These are phyloP conservation scores for Colletotrichum eremochloae DNA, from an alignment of 2,329 filamentous ascomycete species.

Conservation along the genomic window DNA sequence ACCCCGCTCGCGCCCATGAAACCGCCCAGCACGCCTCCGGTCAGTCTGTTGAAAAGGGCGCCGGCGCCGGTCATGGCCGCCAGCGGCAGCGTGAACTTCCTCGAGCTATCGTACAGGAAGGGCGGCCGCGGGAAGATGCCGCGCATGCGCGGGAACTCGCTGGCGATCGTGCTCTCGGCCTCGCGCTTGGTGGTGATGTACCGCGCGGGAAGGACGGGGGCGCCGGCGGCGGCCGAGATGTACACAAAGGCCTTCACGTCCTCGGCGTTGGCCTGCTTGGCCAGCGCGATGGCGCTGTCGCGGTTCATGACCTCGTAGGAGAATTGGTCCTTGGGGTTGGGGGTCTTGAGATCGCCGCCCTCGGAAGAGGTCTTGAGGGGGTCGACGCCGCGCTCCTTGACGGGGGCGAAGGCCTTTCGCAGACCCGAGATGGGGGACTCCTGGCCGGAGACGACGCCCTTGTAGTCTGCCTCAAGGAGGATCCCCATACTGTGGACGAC, in stretches of 20 bases:
- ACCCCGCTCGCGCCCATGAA: slow-evolving; percentile 86
- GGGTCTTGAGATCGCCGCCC: slow-evolving; percentile 72
- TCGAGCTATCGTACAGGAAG: slow-evolving; percentile 89
- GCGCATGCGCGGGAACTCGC: slow-evolving; percentile 80
- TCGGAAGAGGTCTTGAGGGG: slow-evolving; percentile 72
- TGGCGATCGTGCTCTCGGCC: slow-evolving; percentile 82
- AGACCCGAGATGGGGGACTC: slow-evolving; percentile 87
- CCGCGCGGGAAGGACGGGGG: slow-evolving; percentile 84
- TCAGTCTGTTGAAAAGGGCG: slow-evolving; percentile 80
- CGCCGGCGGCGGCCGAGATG: slow-evolving; percentile 89
- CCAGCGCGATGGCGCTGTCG: slow-evolving; percentile 86
- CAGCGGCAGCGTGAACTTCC: slow-evolving; percentile 86
- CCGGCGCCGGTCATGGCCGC: slow-evolving; percentile 83
- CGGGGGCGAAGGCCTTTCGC: slow-evolving; percentile 79
- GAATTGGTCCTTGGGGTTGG: slow-evolving; percentile 79
- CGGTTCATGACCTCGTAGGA: slow-evolving; percentile 99
- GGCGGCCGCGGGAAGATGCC: slow-evolving; percentile 86
- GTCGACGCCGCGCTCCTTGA: slow-evolving; percentile 75
- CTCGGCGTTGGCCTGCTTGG: slow-evolving; percentile 77
- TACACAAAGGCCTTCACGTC: slow-evolving; percentile 82
- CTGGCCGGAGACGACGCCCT: slow-evolving; percentile 85
- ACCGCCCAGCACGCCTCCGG: slow-evolving; percentile 80
- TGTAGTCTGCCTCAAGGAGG: slow-evolving; percentile 97
- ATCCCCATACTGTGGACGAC: slow-evolving; percentile 98
- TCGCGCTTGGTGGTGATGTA: slow-evolving; percentile 95